Evolutionary conservation across 495 filamentous ascomycete genomes (phyloP), one percentile per base, ranked within the genome.

Genomic region (Penicillium bialowiezense): DNA sequence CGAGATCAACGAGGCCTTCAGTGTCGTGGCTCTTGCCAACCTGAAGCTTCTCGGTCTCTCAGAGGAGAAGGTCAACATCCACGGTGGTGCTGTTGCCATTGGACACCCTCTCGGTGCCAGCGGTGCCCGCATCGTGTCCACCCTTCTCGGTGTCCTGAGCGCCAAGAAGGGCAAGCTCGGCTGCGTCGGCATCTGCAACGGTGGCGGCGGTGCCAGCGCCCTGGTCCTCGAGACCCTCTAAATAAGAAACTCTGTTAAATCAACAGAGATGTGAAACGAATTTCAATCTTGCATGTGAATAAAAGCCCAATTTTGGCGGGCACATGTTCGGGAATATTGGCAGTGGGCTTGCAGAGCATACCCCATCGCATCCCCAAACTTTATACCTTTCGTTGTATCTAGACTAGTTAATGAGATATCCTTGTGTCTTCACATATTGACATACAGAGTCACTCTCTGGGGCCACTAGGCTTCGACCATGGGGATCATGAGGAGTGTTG

Each of bases 1-100:
- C 61, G 93, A 98, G 78, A 96, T 98, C 77, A 98, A 98, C 71
- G 93, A 98, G 74, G 93, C 93, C 5, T 98, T 98, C 79, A 91
- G 87, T 35, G 93, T 98, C 19, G 93, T 98, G 37, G 91, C 93
- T 13, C 74, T 97, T 39, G 92, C 93, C 48, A 98, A 98, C 72
- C 80, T 95, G 73, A 96, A 97, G 78, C 62, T 97, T 32, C 83
- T 98, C 24, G 75, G 73, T 42, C 64, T 98, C 38, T 72, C 76
- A 40, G 83, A 88, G 54, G 87, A 89, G 29, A 95, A 92, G 73
- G 92, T 98, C 52, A 98, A 98, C 71, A 76, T 96, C 18, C 91
- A 95, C 57, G 93, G 93, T 52, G 93, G 93, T 60, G 89, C 95
- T 36, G 93, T 98, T 33, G 93, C 93, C 57, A 84, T 98, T 58